Conservation (phyloP, 345 rosid species). For the Anacardium occidentale region DNA sequence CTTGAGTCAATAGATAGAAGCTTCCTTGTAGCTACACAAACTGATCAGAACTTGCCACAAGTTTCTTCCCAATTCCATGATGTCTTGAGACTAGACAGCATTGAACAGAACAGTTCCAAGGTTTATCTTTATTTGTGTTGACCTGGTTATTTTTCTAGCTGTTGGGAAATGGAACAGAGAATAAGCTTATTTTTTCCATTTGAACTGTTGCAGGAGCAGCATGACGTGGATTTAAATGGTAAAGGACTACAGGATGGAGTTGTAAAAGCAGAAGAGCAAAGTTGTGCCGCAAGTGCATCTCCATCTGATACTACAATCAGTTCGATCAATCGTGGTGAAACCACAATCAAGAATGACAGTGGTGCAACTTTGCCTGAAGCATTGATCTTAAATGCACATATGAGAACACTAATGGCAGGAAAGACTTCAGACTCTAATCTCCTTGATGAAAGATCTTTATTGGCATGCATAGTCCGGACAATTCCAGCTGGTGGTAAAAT, state of each 20-base stretch:
- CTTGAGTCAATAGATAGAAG: conserved; percentile 50
- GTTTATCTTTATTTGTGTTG: conserved; percentile 35
- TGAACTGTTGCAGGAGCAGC: conserved; percentile 46
- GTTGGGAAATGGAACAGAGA: conserved; percentile 7
- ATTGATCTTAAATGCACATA: conserved; percentile 38
- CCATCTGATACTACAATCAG: conserved; percentile 36
- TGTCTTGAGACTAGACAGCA: conserved; percentile 46
- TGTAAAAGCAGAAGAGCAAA: conserved; percentile 51
- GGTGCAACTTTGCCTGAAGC: conserved; percentile 39
- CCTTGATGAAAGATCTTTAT: conserved; percentile 80
- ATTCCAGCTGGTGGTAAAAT: conserved; percentile 95
- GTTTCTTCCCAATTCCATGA: conserved; percentile 71
- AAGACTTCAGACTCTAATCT: conserved; percentile 51
- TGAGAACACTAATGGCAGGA: conserved; percentile 31
- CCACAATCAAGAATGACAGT: conserved; percentile 30
- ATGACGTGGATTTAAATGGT: conserved; percentile 30
- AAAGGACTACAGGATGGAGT: conserved; percentile 45
- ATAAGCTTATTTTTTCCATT: conserved; percentile 19
- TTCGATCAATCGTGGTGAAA: conserved; percentile 35
- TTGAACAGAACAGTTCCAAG: conserved; percentile 48
- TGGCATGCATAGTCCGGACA: conserved; percentile 92
- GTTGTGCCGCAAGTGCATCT: conserved; percentile 38
- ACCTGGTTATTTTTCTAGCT: conserved; percentile 2
- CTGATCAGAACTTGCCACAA: conserved; percentile 57
- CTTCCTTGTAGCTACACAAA: conserved; percentile 37